phyloP scores from a whole-genome alignment of 257 asterid genomes.

The Scutellaria baicalensis region DNA sequence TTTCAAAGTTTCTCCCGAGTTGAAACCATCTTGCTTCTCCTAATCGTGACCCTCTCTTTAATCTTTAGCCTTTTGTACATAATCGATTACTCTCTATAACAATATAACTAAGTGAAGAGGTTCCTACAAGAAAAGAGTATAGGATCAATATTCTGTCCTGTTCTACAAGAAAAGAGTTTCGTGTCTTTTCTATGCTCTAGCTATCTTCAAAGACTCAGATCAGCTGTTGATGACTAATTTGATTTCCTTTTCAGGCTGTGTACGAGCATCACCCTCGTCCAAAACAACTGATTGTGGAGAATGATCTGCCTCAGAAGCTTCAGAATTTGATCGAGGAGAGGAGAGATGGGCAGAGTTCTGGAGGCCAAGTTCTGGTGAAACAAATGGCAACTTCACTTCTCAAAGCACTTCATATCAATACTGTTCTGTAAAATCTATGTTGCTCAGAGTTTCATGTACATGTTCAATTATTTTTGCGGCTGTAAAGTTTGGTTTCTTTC shows the following conservation, averaged over 20 bases:
- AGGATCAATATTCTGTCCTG: background rate
- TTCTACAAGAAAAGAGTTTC: background rate
- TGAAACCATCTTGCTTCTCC: background rate
- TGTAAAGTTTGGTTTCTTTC: conserved; percentile 4
- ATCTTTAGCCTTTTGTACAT: background rate
- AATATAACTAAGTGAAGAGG: background rate
- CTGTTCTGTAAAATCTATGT: conserved; percentile 51
- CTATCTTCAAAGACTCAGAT: background rate
- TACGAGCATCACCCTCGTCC: conserved; percentile 98
- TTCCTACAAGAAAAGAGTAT: background rate
- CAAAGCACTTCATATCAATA: conserved; percentile 92
- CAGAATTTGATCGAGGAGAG: conserved; percentile 91
- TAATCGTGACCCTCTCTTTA: background rate
- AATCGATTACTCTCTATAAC: too few species aligned
- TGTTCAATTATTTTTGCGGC: background rate
- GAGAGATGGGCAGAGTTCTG: conserved; percentile 93
- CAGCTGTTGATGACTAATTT: background rate
- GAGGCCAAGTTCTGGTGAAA: conserved; percentile 95
- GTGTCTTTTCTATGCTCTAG: background rate
- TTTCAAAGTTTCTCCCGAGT: background rate
- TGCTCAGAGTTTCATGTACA: background rate
- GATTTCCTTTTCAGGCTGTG: conserved; percentile 54
- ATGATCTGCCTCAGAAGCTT: conserved; percentile 85
- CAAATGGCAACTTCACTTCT: conserved; percentile 99
- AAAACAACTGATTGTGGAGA: conserved; percentile 94